phyloP scores from a whole-genome alignment of 495 filamentous ascomycete species.

The Penicillium malachiteum region DNA sequence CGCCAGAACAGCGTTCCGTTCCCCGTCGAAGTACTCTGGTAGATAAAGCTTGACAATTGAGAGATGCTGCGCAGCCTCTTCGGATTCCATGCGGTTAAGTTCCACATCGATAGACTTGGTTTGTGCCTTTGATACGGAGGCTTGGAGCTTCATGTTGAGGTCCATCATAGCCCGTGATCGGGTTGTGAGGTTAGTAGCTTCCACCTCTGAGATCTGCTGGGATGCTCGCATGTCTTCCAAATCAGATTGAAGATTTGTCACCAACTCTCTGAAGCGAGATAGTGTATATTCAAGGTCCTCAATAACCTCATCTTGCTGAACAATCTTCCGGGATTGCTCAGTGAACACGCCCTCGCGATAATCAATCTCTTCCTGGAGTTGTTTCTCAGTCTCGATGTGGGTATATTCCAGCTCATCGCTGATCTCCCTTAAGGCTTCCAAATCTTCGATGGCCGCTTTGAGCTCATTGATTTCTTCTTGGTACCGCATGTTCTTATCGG shows the following conservation, averaged over 20 bases:
- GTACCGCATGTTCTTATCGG: slow-evolving; percentile 77
- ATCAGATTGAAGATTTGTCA: slow-evolving; percentile 80
- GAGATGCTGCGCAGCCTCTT: slow-evolving; percentile 85
- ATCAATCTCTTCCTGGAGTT: slow-evolving; percentile 91
- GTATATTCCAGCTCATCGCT: slow-evolving; percentile 93
- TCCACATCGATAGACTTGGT: slow-evolving; percentile 93
- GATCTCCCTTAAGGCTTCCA: slow-evolving; percentile 84
- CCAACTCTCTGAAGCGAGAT: slow-evolving; percentile 81
- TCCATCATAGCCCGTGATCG: slow-evolving; percentile 93
- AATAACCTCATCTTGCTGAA: slow-evolving; percentile 68
- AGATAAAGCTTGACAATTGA: slow-evolving; percentile 85
- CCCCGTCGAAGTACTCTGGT: slow-evolving; percentile 77
- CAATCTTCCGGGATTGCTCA: slow-evolving; percentile 66
- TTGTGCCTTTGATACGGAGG: slow-evolving; percentile 84
- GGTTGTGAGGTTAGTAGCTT: slow-evolving; percentile 80
- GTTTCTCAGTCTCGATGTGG: slow-evolving; percentile 87
- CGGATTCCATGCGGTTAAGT: slow-evolving; percentile 79
- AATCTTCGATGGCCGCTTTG: slow-evolving; percentile 73
- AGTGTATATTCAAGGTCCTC: slow-evolving; percentile 90
- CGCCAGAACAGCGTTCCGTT: slow-evolving; percentile 79
- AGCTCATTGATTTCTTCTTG: slow-evolving; percentile 82
- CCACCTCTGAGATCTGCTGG: slow-evolving; percentile 86
- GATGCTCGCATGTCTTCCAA: slow-evolving; percentile 89
- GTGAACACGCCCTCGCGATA: slow-evolving; percentile 72
- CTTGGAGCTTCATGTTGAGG: slow-evolving; percentile 88